Conservation (phyloP, 352 stramenopile genomes). For the Globisporangium middletonii region DNA sequence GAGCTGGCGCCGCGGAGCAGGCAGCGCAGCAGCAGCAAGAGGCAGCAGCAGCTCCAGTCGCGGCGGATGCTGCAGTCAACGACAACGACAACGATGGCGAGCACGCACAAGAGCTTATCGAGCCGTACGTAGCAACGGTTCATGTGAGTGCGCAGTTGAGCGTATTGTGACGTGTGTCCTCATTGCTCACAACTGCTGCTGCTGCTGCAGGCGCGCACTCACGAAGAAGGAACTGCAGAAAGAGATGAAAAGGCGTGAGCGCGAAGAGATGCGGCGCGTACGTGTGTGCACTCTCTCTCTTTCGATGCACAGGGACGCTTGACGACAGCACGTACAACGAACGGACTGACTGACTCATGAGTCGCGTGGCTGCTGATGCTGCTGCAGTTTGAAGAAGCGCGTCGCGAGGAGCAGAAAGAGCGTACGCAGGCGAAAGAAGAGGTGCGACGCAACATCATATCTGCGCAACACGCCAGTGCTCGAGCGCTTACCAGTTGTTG, state of each 20-base stretch:
- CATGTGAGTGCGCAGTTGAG: not conserved
- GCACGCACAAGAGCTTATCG: conserved; percentile 15
- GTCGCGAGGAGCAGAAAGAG: conserved; percentile 53
- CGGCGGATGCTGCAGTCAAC: conserved; percentile 4
- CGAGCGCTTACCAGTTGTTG: too few species aligned
- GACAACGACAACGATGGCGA: conserved; percentile 10
- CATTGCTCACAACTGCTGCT: not conserved
- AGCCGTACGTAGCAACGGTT: conserved; percentile 28
- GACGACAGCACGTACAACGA: not conserved
- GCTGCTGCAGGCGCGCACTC: conserved; percentile 31
- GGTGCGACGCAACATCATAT: conserved; percentile 5
- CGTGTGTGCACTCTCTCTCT: not conserved
- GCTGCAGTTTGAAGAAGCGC: conserved; percentile 62
- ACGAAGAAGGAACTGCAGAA: conserved; percentile 77
- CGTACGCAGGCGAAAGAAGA: conserved; percentile 51
- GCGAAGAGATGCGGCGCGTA: conserved; percentile 66
- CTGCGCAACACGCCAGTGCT: too few species aligned
- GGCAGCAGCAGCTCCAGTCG: conserved; percentile 3
- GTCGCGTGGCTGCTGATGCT: too few species aligned
- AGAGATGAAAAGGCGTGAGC: conserved; percentile 70
- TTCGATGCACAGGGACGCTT: not conserved
- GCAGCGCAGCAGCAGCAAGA: conserved; percentile 8
- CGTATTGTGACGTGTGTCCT: not conserved
- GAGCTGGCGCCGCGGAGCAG: conserved; percentile 18
- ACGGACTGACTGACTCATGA: too few species aligned